Base-by-base conservation (phyloP, 2,329 filamentous ascomycete species). In the Pyricularia pennisetigena region DNA sequence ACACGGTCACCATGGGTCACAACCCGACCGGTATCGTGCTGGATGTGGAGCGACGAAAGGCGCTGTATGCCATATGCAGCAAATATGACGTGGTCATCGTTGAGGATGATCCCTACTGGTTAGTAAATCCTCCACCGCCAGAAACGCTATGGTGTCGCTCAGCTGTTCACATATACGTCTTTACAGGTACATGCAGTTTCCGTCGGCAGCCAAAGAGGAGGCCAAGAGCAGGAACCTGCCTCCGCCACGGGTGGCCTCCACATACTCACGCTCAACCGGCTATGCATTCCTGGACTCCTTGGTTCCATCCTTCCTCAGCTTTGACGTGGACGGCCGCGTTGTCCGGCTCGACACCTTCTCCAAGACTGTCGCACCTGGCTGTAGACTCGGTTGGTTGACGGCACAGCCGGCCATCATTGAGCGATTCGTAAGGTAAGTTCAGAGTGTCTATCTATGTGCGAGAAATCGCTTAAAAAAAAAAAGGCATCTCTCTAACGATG, bases 91-190 rank as follows among this genome's bases (percentile, higher is more conserved):
- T 97, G 71, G 86, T 97, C 74, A 97, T 97, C 71, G 81, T 96
- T 70, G 94, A 98, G 78, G 94, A 98, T 74, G 94, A 97, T 71
- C 94, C 94, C 6, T 97, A 97, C 81, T 97, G 93, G 92, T 49
- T 49, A 49, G 41, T 49, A 2, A 49, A 49, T n/a, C 41, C 41
- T n/a, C 41, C 10, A 3, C 41, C 41, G 41, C 6, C 41, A 49
- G 41, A 20, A 5, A 32, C 30, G 20, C 20, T n/a, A 5, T 49
- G 4, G 41, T 49, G 20, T 49, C 9, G 6, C 14, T 6, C 41
- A 49, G 41, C n/a, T 8, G 41, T 16, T 49, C 41, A 49, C 41
- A 49, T n/a, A 20, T n/a, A n/a, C n/a, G 16, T 49, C 20, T n/a
- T n/a, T 8, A 24, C 57, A 61, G 57, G 57, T 94, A 95, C 77